These are phyloP conservation scores for Akanthomyces muscarius DNA, from an alignment of 2,329 filamentous ascomycete genomes.

Conservation along the genomic window DNA sequence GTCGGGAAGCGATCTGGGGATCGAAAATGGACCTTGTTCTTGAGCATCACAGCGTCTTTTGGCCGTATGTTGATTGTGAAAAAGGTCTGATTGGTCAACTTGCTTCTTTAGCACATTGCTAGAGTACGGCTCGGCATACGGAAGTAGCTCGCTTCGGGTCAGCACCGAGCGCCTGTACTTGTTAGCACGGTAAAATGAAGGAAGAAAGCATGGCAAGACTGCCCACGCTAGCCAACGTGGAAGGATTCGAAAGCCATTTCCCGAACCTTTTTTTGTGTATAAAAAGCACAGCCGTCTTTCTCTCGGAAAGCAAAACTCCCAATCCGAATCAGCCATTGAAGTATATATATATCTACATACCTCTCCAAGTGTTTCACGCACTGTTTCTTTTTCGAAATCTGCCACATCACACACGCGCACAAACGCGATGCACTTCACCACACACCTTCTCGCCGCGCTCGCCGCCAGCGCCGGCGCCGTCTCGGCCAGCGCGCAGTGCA, in stretches of 20 bases:
- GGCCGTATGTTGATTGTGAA: too few relatives aligned
- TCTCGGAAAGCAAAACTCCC: neutral
- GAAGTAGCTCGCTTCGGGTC: neutral
- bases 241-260: neutral
- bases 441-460: neutral
- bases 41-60: too few relatives aligned
- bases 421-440: neutral
- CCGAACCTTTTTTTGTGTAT: too few relatives aligned
- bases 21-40: neutral
- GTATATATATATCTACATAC: too few relatives aligned
- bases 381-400: too few relatives aligned
- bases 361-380: too few relatives aligned
- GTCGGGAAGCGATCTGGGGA: too few relatives aligned
- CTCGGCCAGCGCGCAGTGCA: neutral
- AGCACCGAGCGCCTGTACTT: neutral
- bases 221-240: neutral
- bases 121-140: neutral
- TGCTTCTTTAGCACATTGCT: neutral
- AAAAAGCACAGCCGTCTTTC: neutral
- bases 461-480: neutral
- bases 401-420: neutral
- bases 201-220: neutral
- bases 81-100: neutral
- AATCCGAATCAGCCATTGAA: neutral
- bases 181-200: neutral